Evolutionary conservation across 805 yeast genomes (phyloP).

Genomic region (Diddensiella santjacobensis): DNA sequence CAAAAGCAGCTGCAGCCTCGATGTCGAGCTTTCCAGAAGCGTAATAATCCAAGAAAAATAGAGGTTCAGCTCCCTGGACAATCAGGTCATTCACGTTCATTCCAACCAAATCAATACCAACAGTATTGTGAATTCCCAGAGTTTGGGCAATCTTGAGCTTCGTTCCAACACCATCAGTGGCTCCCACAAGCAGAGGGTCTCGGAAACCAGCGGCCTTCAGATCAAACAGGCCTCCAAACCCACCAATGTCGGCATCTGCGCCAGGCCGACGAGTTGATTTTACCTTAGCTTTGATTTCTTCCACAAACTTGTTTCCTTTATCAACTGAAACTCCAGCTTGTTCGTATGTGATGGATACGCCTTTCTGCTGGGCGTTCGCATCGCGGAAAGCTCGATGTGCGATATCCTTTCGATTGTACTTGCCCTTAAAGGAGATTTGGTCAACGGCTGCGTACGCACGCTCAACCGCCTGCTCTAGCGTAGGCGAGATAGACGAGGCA

Average conservation of each 20-base stretch:
- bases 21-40: conserved; percentile 92
- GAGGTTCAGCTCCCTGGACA: conserved; percentile 98
- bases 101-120: conserved; percentile 97
- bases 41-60: conserved; percentile 90
- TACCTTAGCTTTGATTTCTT: conserved; percentile 84
- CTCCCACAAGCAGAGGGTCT: conserved; percentile 81
- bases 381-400: conserved; percentile 93
- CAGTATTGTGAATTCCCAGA: conserved; percentile 88
- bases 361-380: conserved; percentile 26
- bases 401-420: conserved; percentile 86
- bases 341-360: conserved; percentile 71
- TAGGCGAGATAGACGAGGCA: conserved; percentile 75
- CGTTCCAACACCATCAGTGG: conserved; percentile 99
- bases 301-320: conserved; percentile 86
- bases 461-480: conserved; percentile 76
- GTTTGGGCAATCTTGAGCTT: conserved; percentile 92
- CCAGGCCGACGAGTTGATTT: conserved; percentile 93
- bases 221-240: conserved; percentile 97
- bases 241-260: conserved; percentile 97
- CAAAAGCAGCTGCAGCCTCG: conserved; percentile 79
- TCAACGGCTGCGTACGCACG: conserved; percentile 84
- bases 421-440: conserved; percentile 64
- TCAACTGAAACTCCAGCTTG: conserved; percentile 98
- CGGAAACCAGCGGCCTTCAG: conserved; percentile 79
- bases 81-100: conserved; percentile 98